Evolutionary conservation across 495 filamentous ascomycete species (phyloP).

Genomic region (Podospora didyma): DNA sequence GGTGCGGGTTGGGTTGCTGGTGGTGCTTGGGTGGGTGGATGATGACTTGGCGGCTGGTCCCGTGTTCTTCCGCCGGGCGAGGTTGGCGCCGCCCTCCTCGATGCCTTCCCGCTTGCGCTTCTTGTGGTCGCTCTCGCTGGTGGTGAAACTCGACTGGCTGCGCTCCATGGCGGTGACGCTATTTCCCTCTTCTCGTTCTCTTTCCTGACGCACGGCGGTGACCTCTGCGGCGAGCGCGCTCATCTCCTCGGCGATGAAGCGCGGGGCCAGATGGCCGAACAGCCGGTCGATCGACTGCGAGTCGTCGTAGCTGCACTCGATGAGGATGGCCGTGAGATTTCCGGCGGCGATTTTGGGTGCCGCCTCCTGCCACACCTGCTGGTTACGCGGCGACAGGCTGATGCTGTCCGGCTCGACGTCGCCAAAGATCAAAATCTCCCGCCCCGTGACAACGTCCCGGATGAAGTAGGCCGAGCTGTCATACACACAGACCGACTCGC

Average conservation of each 20-base stretch:
- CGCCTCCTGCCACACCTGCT: constrained; percentile 75
- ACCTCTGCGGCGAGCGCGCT: constrained; percentile 66
- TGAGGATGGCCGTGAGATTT: constrained; percentile 73
- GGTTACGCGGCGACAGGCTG: constrained; percentile 75
- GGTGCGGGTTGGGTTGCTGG: not conserved
- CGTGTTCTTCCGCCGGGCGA: constrained; percentile 8
- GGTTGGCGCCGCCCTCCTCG: constrained; percentile 1
- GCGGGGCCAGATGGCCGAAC: constrained; percentile 84
- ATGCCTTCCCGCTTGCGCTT: constrained; percentile 35
- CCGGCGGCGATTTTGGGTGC: constrained; percentile 73
- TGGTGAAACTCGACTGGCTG: constrained; percentile 6
- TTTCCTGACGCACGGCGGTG: constrained; percentile 27
- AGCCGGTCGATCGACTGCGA: constrained; percentile 66
- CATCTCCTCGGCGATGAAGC: constrained; percentile 75
- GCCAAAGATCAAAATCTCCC: constrained; percentile 87
- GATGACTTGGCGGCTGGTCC: not conserved
- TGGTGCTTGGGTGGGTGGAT: not conserved
- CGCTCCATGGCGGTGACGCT: constrained; percentile 8
- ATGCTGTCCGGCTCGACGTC: constrained; percentile 91
- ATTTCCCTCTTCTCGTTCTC: constrained; percentile 8
- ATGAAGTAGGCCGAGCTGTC: constrained; percentile 94
- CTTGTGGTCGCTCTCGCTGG: constrained; percentile 29
- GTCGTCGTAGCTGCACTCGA: constrained; percentile 91
- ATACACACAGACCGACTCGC: constrained; percentile 54
- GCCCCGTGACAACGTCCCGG: constrained; percentile 60